Base-by-base conservation (phyloP, 805 yeast species). In the Yamadazyma kitorensis region DNA sequence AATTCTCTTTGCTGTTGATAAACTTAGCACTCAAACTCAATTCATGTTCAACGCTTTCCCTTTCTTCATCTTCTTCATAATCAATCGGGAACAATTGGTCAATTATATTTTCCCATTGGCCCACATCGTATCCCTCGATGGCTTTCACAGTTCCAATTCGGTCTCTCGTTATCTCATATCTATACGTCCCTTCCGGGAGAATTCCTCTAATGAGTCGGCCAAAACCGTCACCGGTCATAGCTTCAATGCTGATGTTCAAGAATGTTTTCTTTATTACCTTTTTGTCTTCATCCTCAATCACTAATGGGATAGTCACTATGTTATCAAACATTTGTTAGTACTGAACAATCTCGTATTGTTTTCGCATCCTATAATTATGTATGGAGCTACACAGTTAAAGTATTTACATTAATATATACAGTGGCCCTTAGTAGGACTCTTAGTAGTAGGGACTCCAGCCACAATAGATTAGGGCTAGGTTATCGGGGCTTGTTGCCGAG, bases 361-460 rank as follows among this genome's bases (percentile, higher is more conserved):
- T n/a, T n/a, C n/a, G n/a, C n/a, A n/a, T n/a, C n/a, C n/a, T n/a
- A n/a, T n/a, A n/a, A n/a, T n/a, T n/a, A n/a, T n/a, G n/a, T n/a
- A n/a, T n/a, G n/a, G n/a, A n/a, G n/a, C n/a, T n/a, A n/a, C n/a
- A n/a, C n/a, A n/a, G n/a, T n/a, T n/a, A n/a, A n/a, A n/a, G n/a
- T n/a, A n/a, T n/a, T n/a, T n/a, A n/a, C n/a, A n/a, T n/a, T n/a
- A n/a, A n/a, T n/a, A n/a, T n/a, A n/a, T n/a, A n/a, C n/a, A n/a
- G n/a, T n/a, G n/a, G n/a, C n/a, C n/a, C n/a, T n/a, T n/a, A n/a
- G n/a, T n/a, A 24, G 12, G 6, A 6, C 26, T 11, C 26, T 40
- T 41, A 83, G 44, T 74, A 78, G 49, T 82, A 85, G 14, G 93
- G 88, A 25, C 84, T 70, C 96, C 94, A 83, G 2, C 97, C 97